Evolutionary conservation across 2,329 filamentous ascomycete genomes (phyloP), one percentile per base, ranked within the genome.

Genomic region (Aaosphaeria arxii): DNA sequence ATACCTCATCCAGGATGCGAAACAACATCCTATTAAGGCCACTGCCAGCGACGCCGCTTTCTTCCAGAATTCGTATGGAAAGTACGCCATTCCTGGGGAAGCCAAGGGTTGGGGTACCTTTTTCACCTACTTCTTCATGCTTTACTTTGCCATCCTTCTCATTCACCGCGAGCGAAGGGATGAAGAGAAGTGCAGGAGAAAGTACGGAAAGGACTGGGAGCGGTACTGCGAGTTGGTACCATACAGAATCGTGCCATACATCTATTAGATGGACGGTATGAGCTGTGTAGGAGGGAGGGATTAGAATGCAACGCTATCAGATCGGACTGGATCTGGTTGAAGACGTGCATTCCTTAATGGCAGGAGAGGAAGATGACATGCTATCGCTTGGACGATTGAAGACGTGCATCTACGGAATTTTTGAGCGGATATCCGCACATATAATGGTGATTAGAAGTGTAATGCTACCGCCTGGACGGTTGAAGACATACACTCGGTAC

Each of bases 141-240:
- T 95, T 6, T 97, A 96, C 76, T 96, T 97, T 74, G 91, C 85
- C 4, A 74, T 95, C 9, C 74, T 97, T 53, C 78, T 97, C 7
- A 77, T 96, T 46, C 92, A 96, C 68, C 87, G 92, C 17, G 91
- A 95, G 67, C 76, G 84, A 49, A 81, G 92, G 45, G 92, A 97
- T 58, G 91, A 96, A 58, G 88, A 89, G 68, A 96, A 96, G 77
- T 97, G 92, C 71, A 78, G 81, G 54, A 82, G 82, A 65, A 97
- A 97, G 78, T 97, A 97, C 64, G 91, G 91, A 29, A 85, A 85
- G 58, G 91, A 96, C 66, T 97, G 92, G 91, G 83, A 91, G 54
- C 82, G 84, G 72, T 97, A 96, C 73, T 91, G 88, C 71, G 84
- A 85, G 71, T 80, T 85, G 65, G 92, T 96, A 40, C 84, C 79